phyloP scores from a whole-genome alignment of 257 asterid species.

The Solanum bulbocastanum region DNA sequence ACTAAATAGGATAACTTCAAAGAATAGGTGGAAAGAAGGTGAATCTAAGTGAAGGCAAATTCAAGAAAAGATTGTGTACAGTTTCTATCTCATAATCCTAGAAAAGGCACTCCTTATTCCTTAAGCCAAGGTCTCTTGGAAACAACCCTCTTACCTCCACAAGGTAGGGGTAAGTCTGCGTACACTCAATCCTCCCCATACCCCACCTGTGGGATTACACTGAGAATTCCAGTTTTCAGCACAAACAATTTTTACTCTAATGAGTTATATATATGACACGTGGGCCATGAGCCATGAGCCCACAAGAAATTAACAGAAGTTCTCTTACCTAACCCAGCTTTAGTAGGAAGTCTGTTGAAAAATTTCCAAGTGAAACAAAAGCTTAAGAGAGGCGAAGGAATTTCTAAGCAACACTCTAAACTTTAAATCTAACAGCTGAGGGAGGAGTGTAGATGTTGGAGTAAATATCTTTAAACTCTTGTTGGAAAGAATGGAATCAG shows the following conservation, averaged over 20 bases:
- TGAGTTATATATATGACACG: not conserved
- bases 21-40: not conserved
- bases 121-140: not conserved
- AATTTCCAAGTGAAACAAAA: not conserved
- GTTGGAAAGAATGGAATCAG: not conserved
- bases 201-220: not conserved
- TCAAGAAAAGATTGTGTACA: not conserved
- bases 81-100: not conserved
- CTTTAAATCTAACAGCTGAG: not conserved
- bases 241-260: not conserved
- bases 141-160: not conserved
- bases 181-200: not conserved
- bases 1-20: not conserved
- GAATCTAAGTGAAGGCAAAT: not conserved
- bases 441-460: not conserved
- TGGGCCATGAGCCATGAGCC: not conserved
- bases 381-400: not conserved
- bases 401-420: not conserved
- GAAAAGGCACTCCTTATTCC: not conserved
- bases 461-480: not conserved
- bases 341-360: not conserved
- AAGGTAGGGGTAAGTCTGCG: not conserved
- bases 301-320: not conserved
- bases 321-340: not conserved
- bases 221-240: not conserved